phyloP scores from a whole-genome alignment of 305 asterid species.

The Fraxinus xanthoxyloides region DNA sequence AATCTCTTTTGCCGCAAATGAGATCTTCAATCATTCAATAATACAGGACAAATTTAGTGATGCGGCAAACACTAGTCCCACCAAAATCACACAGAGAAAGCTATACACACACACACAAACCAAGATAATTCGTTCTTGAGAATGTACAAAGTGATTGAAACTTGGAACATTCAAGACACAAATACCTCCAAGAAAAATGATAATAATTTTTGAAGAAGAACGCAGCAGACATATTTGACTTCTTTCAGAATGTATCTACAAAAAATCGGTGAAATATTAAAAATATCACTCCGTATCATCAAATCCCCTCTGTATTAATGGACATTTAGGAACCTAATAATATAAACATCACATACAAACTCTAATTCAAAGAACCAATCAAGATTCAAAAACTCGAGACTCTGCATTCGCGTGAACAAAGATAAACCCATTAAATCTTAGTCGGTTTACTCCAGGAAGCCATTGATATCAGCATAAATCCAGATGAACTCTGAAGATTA shows the following conservation, averaged over 20 bases:
- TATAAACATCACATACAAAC: background rate
- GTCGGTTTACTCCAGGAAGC: background rate
- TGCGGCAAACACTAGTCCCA: background rate
- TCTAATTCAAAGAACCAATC: constrained; percentile 30
- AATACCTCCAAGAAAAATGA: background rate
- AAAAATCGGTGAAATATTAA: background rate
- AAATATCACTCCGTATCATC: background rate
- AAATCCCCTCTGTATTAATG: background rate
- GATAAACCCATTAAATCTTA: background rate
- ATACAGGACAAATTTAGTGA: constrained; percentile 18
- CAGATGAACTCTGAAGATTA: background rate
- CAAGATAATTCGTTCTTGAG: background rate
- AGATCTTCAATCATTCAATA: constrained; percentile 45
- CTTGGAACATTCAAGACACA: background rate
- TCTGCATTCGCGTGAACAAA: background rate
- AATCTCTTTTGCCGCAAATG: constrained; percentile 79
- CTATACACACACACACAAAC: too few species aligned
- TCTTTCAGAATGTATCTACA: background rate
- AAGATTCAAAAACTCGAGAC: constrained; percentile 13
- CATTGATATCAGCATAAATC: constrained; percentile 29
- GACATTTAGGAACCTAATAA: background rate
- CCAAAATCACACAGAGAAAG: background rate
- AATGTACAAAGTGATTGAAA: background rate
- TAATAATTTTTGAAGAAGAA: background rate
- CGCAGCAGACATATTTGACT: background rate